Evolutionary conservation across 768 basidiomycete species (phyloP).

Genomic region (Boletus edulis): DNA sequence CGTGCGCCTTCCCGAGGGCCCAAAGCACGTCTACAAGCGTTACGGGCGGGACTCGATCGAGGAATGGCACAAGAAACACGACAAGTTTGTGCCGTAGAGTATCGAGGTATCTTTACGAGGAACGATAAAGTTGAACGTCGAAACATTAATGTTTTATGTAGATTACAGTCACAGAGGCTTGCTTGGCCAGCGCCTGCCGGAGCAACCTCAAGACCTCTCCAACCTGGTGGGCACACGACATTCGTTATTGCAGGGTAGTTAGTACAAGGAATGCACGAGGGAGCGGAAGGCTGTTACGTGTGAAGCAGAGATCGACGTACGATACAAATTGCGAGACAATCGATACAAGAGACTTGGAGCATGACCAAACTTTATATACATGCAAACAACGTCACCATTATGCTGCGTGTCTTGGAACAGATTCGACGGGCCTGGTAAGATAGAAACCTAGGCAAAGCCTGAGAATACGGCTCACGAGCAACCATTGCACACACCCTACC

Average conservation of each 20-base stretch:
- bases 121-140: no score
- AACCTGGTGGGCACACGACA: neutral
- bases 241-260: neutral
- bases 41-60: conserved; percentile 51
- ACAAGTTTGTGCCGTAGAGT: conserved; percentile 33
- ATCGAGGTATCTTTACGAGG: no score
- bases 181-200: no score
- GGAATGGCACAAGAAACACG: conserved; percentile 57
- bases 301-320: neutral
- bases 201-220: neutral
- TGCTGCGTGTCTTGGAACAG: conserved; percentile 46
- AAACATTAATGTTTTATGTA: no score
- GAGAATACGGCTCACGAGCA: neutral
- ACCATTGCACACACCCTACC: conserved; percentile 33
- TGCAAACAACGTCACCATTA: conserved; percentile 1
- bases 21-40: conserved; percentile 43
- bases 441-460: conserved; percentile 46
- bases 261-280: conserved; percentile 7
- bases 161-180: no score
- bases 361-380: neutral
- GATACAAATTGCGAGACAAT: neutral
- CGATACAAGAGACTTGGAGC: neutral
- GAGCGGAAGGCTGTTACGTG: conserved; percentile 7
- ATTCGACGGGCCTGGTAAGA: conserved; percentile 56
- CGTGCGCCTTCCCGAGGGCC: conserved; percentile 60